A percentile compares a stretch with the other conserved stretches of the same genome.
phyloP scores from a whole-genome alignment of 371 early-diverging fungal species.

The Dichotomocladium elegans region DNA sequence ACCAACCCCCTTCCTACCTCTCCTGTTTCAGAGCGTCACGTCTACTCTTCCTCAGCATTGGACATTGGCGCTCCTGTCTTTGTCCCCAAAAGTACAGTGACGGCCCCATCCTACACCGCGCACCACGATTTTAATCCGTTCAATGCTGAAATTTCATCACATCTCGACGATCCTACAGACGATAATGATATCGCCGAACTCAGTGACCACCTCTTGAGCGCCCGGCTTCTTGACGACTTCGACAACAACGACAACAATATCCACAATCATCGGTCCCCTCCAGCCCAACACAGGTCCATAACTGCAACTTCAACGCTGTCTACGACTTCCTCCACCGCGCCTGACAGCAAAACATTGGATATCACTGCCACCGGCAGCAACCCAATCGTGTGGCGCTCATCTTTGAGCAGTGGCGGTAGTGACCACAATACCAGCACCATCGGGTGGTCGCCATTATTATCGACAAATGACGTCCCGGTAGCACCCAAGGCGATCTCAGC shows the following conservation, averaged over 20 bases:
- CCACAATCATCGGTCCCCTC: neutral
- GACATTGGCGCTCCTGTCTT: slow-evolving; percentile 4
- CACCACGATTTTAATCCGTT: slow-evolving; percentile 11
- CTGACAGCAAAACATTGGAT: no score
- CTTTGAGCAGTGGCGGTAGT: no score
- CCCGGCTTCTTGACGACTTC: slow-evolving; percentile 16
- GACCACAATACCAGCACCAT: no score
- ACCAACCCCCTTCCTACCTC: slow-evolving; percentile 4
- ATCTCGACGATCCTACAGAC: neutral
- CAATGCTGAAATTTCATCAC: neutral
- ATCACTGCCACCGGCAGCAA: neutral
- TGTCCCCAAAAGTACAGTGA: neutral
- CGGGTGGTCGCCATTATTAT: no score
- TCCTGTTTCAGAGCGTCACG: slow-evolving; percentile 7
- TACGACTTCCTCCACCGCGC: neutral
- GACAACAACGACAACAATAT: slow-evolving; percentile 1
- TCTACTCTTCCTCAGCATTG: neutral
- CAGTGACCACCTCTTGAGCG: slow-evolving; percentile 9
- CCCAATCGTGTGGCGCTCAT: no score
- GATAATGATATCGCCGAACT: slow-evolving; percentile 9
- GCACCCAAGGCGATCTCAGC: no score
- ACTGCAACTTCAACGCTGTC: neutral
- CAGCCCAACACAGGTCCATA: neutral
- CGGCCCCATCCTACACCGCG: no score
- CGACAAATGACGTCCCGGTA: no score